Evolutionary conservation across 192 early-diverging fungal species (phyloP), one percentile per base, ranked within the genome.

Genomic region (Umbelopsis isabellina): DNA sequence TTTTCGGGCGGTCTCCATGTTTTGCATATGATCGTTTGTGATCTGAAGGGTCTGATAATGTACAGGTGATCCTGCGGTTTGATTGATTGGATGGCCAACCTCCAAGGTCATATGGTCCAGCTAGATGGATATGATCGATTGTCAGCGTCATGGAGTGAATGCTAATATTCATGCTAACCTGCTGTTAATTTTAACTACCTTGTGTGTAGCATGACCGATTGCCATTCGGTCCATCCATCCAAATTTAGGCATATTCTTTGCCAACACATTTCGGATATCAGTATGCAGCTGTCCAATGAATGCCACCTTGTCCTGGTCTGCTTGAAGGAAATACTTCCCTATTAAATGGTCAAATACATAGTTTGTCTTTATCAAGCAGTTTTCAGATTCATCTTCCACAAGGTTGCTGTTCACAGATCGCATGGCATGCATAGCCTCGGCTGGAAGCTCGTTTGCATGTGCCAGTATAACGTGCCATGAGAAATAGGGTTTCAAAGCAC

Each of bases 221-320:
- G 55, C 25, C 25, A 35, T 15, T 61, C 55, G 55, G 25, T 61
- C 55, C 30, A 61, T 61, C 55, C 55, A 61, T 16, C 55, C 55
- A 18, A 61, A 33, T 18, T 35, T 61, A 11, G 55, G 27, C 13
- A 61, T 35, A 27, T 25, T 18, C 15, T 33, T 30, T 18, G 55
- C 55, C 21, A 61, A 61, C 0, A 12, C 25, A n/a, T 4, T 3
- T 25, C 33, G 27, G 55, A 61, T 61, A 18, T 61, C 55, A 8
- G 0, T 15, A 33, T 35, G 37, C 6, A 61, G 11, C 12, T 35
- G 25, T 35, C 33, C 23, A n/a, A 61, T 5, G 27, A 61, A 18
- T 35, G 18, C 27, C 7, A 27, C 33, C 16, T 16, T 8, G 11
- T 61, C 27, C 27, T 27, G 27, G 11, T 16, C 6, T 1, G 33